These are phyloP conservation scores for Alnus rubra DNA, from an alignment of 306 rosid species.

Conservation along the genomic window DNA sequence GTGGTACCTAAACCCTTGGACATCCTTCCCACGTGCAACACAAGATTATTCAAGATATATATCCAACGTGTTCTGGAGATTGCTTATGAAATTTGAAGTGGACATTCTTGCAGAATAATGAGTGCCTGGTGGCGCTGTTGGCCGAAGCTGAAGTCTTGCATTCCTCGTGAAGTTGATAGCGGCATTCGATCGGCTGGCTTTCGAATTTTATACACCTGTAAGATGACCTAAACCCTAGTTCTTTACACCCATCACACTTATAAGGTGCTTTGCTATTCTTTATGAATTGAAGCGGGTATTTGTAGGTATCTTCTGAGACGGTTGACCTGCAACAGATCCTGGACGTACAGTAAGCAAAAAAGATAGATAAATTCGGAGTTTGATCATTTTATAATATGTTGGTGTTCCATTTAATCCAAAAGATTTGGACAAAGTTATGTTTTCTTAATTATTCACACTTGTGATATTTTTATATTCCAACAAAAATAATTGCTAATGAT, in stretches of 20 bases:
- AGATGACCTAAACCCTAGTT: background rate
- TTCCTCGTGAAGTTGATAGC: background rate
- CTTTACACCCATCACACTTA: background rate
- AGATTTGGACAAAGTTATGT: too few species aligned
- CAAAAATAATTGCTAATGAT: too few species aligned
- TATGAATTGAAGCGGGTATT: background rate
- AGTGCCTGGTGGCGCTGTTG: background rate
- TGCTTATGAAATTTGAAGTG: background rate
- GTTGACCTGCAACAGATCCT: background rate
- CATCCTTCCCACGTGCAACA: background rate
- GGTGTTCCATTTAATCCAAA: too few species aligned
- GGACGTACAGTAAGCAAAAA: too few species aligned
- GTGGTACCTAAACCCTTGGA: background rate
- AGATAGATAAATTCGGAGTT: too few species aligned
- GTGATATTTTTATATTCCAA: too few species aligned
- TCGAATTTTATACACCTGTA: too few species aligned
- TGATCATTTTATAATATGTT: too few species aligned
- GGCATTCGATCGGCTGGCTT: too few species aligned
- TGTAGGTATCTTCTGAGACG: background rate
- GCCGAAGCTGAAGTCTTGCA: background rate
- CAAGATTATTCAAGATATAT: too few species aligned
- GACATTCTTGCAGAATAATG: background rate
- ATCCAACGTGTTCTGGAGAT: background rate
- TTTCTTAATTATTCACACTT: too few species aligned
- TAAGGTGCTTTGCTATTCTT: background rate